Evolutionary conservation across 1,284 basidiomycete genomes (phyloP).

Genomic region (Heliocybe sulcata): DNA sequence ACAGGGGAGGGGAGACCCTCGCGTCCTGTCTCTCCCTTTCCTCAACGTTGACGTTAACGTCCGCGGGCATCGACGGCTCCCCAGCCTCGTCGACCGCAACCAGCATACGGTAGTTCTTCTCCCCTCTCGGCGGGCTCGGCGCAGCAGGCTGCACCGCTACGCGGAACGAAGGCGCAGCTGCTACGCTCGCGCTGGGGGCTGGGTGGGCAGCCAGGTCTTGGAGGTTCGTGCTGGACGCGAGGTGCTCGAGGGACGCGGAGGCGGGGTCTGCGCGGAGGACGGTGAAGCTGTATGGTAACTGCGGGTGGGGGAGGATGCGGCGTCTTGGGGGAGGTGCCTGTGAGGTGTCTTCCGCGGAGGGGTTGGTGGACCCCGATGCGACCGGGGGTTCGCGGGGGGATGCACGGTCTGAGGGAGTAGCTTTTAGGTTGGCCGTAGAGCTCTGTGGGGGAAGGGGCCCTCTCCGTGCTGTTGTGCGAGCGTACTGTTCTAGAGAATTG

Average conservation of each 20-base stretch:
- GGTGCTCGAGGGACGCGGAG: conserved; percentile 34
- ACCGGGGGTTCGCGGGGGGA: background rate
- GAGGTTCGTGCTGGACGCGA: conserved; percentile 29
- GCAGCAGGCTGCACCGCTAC: background rate
- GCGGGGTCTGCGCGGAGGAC: conserved; percentile 34
- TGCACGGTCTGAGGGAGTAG: background rate
- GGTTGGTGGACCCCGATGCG: background rate
- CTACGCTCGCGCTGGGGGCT: background rate
- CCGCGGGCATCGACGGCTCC: no score
- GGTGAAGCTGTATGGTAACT: conserved; percentile 21
- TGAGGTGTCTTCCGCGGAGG: background rate
- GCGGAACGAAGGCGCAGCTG: background rate
- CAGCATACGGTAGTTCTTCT: background rate
- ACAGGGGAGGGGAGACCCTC: no score
- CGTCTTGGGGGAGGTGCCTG: background rate
- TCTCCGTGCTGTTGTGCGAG: no score
- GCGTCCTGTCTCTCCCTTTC: no score
- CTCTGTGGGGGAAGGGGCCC: no score
- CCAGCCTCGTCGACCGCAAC: background rate
- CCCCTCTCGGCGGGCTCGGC: background rate
- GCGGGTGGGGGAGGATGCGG: no score
- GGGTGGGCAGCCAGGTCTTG: background rate
- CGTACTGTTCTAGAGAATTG: no score
- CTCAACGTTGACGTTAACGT: no score
- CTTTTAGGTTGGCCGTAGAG: background rate